A percentile compares a stretch with the other conserved stretches of the same genome.
Conservation (phyloP, 2,329 filamentous ascomycete species). For the Mycocentrospora acerina region DNA sequence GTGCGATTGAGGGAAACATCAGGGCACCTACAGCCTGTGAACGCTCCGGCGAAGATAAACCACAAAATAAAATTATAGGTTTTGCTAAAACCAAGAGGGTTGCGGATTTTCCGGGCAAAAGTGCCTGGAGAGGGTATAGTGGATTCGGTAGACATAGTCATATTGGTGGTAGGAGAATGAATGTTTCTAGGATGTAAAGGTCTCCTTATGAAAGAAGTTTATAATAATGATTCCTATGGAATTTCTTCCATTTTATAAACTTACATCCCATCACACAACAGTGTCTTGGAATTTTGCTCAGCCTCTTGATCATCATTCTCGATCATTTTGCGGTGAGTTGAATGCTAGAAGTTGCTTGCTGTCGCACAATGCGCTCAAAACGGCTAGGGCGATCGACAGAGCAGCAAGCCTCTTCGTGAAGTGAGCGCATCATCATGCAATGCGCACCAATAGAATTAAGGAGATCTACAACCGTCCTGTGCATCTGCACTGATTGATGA, state of each 20-base stretch:
- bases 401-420: background rate
- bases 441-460: slow-evolving; percentile 5
- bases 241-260: no score
- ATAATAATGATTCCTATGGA: no score
- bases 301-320: no score
- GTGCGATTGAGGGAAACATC: slow-evolving; percentile 2
- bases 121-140: slow-evolving; percentile 12
- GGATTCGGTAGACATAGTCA: slow-evolving; percentile 10
- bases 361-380: slow-evolving; percentile 10
- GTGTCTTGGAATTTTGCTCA: no score
- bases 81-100: slow-evolving; percentile 56
- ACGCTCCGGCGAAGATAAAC: slow-evolving; percentile 20
- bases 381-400: slow-evolving; percentile 1
- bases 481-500: no score
- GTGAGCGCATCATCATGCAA: slow-evolving; percentile 7
- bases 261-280: no score
- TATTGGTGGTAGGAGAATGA: slow-evolving; percentile 11
- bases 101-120: slow-evolving; percentile 22
- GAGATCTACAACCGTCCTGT: no score
- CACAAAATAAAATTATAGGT: slow-evolving; percentile 61
- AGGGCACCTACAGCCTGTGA: slow-evolving; percentile 14
- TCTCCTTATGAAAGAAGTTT: background rate
- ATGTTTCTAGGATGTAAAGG: background rate
- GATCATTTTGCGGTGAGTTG: no score
- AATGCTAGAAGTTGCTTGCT: background rate